Percentiles rank a stretch among this genome's conserved stretches.
phyloP scores from a whole-genome alignment of 495 filamentous ascomycete genomes.

The Penicillium cosmopolitanum region DNA sequence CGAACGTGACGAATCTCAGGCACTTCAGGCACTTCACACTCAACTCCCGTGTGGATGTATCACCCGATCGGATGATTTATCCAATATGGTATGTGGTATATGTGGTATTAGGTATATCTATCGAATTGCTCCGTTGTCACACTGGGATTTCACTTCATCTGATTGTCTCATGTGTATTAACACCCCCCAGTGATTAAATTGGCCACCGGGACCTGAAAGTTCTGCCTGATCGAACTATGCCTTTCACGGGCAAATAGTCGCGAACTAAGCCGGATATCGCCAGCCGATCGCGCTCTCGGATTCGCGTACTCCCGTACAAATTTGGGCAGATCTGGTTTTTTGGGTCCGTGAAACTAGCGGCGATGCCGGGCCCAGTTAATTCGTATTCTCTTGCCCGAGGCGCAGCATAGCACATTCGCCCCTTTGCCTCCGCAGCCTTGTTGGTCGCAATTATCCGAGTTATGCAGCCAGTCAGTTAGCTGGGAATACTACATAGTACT shows the following conservation, averaged over 20 bases:
- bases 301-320: constrained; percentile 9
- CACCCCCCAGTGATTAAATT: neutral
- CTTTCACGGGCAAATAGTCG: constrained; percentile 9
- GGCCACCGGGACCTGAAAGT: constrained; percentile 7
- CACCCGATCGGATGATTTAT: constrained; percentile 3
- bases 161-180: neutral
- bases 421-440: constrained; percentile 4
- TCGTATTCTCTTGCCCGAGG: constrained; percentile 1
- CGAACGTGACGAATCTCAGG: constrained; percentile 11
- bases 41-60: neutral
- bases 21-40: neutral
- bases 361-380: neutral
- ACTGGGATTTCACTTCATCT: neutral
- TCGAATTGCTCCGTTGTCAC: neutral
- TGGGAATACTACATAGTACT: neutral
- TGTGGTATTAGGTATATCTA: too few relatives aligned
- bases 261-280: constrained; percentile 13
- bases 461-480: neutral
- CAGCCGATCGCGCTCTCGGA: constrained; percentile 18
- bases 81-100: neutral
- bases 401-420: neutral
- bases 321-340: constrained; percentile 10
- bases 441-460: constrained; percentile 3
- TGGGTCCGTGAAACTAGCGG: constrained; percentile 5
- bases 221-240: constrained; percentile 19